phyloP scores from a whole-genome alignment of 2,329 filamentous ascomycete genomes.

The Colletotrichum trifolii region DNA sequence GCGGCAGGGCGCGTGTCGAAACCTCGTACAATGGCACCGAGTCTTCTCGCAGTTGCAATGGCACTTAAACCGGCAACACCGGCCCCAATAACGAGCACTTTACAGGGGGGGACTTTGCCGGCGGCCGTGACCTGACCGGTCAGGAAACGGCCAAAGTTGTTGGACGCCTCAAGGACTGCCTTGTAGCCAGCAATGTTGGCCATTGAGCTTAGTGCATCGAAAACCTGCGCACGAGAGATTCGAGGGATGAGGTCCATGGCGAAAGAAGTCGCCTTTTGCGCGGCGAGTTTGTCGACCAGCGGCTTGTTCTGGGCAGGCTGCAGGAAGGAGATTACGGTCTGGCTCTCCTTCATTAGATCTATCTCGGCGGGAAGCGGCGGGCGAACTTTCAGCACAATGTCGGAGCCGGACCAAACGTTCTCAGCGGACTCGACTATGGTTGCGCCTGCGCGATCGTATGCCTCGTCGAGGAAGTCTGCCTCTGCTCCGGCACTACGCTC shows the following conservation, averaged over 20 bases:
- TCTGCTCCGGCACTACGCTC: conserved; percentile 83
- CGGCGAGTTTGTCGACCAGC: conserved; percentile 78
- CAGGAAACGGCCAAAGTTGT: conserved; percentile 87
- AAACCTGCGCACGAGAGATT: conserved; percentile 88
- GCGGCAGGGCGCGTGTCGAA: conserved; percentile 93
- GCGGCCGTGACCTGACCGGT: conserved; percentile 92
- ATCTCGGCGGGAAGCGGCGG: conserved; percentile 78
- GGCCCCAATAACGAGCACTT: conserved; percentile 89
- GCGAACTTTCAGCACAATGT: conserved; percentile 88
- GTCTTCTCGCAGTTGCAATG: conserved; percentile 85
- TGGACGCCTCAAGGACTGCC: conserved; percentile 88
- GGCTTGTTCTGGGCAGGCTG: conserved; percentile 84
- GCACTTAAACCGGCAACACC: conserved; percentile 90
- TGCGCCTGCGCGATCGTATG: conserved; percentile 82
- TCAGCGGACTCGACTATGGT: conserved; percentile 75
- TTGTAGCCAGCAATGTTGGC: conserved; percentile 96
- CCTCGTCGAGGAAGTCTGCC: conserved; percentile 81
- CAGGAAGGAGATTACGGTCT: conserved; percentile 84
- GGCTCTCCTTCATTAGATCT: conserved; percentile 72
- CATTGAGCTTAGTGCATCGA: conserved; percentile 92
- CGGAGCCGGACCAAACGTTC: conserved; percentile 77
- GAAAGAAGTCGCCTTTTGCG: conserved; percentile 78
- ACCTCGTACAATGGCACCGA: conserved; percentile 89
- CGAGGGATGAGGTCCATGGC: conserved; percentile 95
- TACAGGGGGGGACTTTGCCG: conserved; percentile 89